Evolutionary conservation across 768 basidiomycete species (phyloP), one percentile per base, ranked within the genome.

Genomic region (Aureoboletus auriporus): DNA sequence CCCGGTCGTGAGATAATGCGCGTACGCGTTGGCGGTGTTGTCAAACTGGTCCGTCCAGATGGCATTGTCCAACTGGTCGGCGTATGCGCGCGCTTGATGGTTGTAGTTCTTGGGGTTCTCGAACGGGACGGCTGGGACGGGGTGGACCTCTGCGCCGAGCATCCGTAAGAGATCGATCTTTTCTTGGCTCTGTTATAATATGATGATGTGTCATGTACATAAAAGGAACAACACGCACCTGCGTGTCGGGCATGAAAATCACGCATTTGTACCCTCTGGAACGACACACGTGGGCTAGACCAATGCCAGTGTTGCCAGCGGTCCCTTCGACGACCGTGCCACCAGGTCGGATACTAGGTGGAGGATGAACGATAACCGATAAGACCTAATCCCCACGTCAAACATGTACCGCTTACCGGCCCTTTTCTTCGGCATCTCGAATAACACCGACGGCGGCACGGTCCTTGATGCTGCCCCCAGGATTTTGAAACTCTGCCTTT

Each of bases 21-120:
- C 86, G 17, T 83, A 59, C 13, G 94, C 82, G 64, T 99, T 99
- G 16, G 95, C 92, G 23, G 76, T 82, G 69, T 98, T 98, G 71
- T 98, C 95, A 62, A 99, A 98, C 69, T 99, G 96, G 72, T 99
- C 80, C 8, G 92, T 97, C 95, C 96, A 98, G 48, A 97, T 80
- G 9, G 92, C 85, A 63, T 96, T 96, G 2, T 75, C 71, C 20
- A 85, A 65, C 13, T 72, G 70, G 35, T 78, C 77, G 31, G 96
- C 95, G 52, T 84, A 89, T 55, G 93, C 89, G 39, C 85, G 83
- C 26, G 96, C 96, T 70, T 94, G 93, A 71, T 98, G 96, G 67
- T 99, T 99, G 75, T 97, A 99, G 72, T 99, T 98, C 51, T 76
- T 67, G 6, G 94, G 93, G 68, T 99, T 84, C 60, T 97, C 93